These are phyloP conservation scores for Eremochloa ophiuroides DNA, from an alignment of 176 grass and related monocot genomes.

Conservation along the genomic window DNA sequence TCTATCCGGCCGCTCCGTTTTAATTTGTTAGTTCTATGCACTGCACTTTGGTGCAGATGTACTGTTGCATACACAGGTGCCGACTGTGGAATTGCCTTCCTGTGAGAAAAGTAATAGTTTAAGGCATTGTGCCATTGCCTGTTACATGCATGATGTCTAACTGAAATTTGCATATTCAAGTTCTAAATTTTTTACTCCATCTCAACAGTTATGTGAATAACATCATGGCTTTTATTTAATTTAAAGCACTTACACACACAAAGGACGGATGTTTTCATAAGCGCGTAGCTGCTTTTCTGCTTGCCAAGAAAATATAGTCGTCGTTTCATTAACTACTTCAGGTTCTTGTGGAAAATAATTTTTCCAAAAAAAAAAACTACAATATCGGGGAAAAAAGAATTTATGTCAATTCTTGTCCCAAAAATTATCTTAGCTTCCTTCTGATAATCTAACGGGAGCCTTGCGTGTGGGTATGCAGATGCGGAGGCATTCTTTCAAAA, in stretches of 20 bases:
- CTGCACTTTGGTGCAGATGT: too few species aligned
- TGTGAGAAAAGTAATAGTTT: too few species aligned
- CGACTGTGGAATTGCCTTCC: too few species aligned
- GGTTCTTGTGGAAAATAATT: background rate
- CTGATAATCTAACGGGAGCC: background rate
- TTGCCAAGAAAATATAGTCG: background rate
- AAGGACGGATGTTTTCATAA: background rate
- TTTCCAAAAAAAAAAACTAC: too few species aligned
- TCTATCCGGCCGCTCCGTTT: too few species aligned
- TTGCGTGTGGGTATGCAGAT: background rate
- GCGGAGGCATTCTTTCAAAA: background rate
- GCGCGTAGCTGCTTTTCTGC: background rate
- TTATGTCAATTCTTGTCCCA: too few species aligned
- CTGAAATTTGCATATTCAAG: background rate
- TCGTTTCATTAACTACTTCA: background rate
- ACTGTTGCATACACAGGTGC: too few species aligned
- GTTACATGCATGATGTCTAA: background rate
- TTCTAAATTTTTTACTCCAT: background rate
- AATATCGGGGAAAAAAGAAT: too few species aligned
- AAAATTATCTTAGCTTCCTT: background rate
- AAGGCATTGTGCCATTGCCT: too few species aligned
- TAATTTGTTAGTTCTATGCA: too few species aligned
- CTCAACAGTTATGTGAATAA: background rate
- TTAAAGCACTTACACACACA: background rate
- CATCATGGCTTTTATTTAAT: background rate